Percentiles rank a stretch among this genome's conserved stretches.
Conservation (phyloP, 225 moss, liverwort and hornwort species). For the Pseudisothecium myosuroides region DNA sequence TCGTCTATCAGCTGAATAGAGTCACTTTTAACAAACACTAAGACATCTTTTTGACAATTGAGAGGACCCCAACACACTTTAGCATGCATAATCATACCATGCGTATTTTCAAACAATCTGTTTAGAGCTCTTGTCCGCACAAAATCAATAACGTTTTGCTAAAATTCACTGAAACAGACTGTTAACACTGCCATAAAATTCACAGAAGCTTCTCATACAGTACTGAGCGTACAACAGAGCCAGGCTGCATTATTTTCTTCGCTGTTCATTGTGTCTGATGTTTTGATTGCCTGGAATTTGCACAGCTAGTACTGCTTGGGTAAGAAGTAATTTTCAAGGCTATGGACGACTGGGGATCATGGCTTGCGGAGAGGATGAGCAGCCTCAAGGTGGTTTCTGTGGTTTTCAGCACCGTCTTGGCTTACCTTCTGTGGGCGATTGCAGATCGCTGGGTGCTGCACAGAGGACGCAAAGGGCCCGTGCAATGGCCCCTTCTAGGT, state of each 20-base stretch:
- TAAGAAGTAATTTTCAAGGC: no score
- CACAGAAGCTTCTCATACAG: no score
- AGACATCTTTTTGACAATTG: no score
- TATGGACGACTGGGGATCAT: background rate
- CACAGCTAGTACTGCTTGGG: background rate
- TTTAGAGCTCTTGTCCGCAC: background rate
- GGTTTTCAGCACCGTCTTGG: background rate
- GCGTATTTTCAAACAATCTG: no score
- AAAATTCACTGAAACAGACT: no score
- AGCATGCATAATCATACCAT: background rate
- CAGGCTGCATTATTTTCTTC: background rate
- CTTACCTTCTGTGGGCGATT: constrained; percentile 12
- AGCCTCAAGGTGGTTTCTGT: background rate
- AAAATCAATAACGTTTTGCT: background rate
- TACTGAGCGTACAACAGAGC: no score
- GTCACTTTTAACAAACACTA: no score
- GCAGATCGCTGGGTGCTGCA: constrained; percentile 3
- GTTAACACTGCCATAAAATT: no score
- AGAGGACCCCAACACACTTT: no score
- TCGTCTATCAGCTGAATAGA: no score
- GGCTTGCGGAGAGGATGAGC: background rate
- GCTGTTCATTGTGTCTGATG: background rate
- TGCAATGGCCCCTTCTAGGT: constrained; percentile 26
- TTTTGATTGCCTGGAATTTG: background rate
- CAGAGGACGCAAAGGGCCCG: constrained; percentile 5